phyloP scores from a whole-genome alignment of 768 basidiomycete genomes.

The Podaxis sp. region DNA sequence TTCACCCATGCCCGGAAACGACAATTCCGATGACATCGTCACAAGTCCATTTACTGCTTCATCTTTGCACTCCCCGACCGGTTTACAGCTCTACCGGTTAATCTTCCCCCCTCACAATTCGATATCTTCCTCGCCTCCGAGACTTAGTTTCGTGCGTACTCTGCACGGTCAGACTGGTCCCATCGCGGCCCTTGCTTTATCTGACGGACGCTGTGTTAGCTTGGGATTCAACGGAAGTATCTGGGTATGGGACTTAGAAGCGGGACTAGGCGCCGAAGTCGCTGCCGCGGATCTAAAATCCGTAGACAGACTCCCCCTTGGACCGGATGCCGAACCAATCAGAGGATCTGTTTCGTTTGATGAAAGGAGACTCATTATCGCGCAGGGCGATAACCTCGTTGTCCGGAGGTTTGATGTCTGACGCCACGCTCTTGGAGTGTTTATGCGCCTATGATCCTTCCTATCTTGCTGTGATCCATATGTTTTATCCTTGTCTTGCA shows the following conservation, averaged over 20 bases:
- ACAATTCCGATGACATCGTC: neutral
- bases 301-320: conserved; percentile 15
- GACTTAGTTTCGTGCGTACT: conserved; percentile 69
- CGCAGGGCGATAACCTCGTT: conserved; percentile 39
- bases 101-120: conserved; percentile 49
- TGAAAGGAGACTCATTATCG: conserved; percentile 68
- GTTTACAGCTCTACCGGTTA: conserved; percentile 75
- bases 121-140: conserved; percentile 53
- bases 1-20: conserved; percentile 23
- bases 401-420: conserved; percentile 62
- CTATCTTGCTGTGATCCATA: conserved; percentile 10
- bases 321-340: conserved; percentile 19
- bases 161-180: conserved; percentile 70
- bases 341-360: conserved; percentile 66
- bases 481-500: conserved; percentile 11
- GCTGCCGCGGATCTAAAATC: conserved; percentile 27
- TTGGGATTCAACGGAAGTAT: conserved; percentile 69
- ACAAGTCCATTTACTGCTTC: conserved; percentile 19
- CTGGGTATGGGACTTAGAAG: conserved; percentile 88
- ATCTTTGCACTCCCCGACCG: conserved; percentile 39
- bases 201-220: conserved; percentile 83
- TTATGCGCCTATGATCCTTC: conserved; percentile 10
- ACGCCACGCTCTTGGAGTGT: conserved; percentile 16
- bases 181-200: conserved; percentile 65
- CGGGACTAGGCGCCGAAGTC: conserved; percentile 46